Conservation (phyloP, 768 basidiomycete genomes). For the Megacollybia marginata region DNA sequence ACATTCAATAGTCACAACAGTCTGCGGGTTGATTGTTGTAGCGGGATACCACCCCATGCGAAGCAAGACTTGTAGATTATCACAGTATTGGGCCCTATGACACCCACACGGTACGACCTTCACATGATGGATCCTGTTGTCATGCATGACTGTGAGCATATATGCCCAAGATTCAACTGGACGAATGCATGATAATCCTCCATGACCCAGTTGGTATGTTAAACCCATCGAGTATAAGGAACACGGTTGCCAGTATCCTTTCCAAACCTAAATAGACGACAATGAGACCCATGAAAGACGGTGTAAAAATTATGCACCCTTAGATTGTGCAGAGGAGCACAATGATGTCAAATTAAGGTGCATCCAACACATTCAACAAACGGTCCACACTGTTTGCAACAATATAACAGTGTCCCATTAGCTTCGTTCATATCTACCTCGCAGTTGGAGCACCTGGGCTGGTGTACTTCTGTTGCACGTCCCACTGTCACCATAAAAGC, state of each 20-base stretch:
- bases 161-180: not conserved
- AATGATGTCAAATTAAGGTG: not conserved
- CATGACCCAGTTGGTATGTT: slow-evolving; percentile 6
- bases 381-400: not conserved
- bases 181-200: not conserved
- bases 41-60: slow-evolving; percentile 4
- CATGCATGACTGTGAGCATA: slow-evolving; percentile 1
- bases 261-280: slow-evolving; percentile 2
- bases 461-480: not conserved
- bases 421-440: too few relatives aligned
- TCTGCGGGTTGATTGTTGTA: not conserved
- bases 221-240: not conserved
- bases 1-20: not conserved
- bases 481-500: not conserved
- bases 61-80: not conserved
- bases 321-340: not conserved
- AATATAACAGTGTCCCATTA: not conserved
- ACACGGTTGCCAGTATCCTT: not conserved
- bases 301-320: not conserved
- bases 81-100: not conserved
- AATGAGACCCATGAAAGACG: not conserved
- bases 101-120: not conserved
- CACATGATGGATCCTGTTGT: not conserved
- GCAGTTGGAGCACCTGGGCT: not conserved
- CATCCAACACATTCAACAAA: slow-evolving; percentile 1